Percentiles rank a stretch among this genome's conserved stretches.
Evolutionary conservation across 2,329 filamentous ascomycete genomes (phyloP).

Genomic region (Cercospora nicotianae): DNA sequence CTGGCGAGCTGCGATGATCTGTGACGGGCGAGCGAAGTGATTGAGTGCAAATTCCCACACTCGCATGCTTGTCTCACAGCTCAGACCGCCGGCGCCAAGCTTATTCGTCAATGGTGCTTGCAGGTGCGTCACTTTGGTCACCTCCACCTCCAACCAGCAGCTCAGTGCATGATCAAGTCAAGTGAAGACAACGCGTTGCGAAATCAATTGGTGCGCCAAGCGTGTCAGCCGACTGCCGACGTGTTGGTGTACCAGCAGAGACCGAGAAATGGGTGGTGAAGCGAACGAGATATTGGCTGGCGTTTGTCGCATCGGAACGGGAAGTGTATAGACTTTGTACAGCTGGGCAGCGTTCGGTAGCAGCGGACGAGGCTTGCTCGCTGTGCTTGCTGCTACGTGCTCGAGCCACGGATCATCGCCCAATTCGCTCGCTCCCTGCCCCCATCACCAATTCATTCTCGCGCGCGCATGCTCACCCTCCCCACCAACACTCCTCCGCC

Average conservation of each 20-base stretch:
- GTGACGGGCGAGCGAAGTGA: not conserved
- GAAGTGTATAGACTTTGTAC: constrained; percentile 5
- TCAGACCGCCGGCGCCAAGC: not conserved
- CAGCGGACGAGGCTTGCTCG: constrained; percentile 2
- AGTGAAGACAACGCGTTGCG: not conserved
- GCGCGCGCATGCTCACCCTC: not conserved
- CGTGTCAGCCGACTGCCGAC: not conserved
- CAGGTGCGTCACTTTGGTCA: not conserved
- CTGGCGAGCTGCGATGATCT: not conserved
- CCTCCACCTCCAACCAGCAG: not conserved
- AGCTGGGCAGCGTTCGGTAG: constrained; percentile 1
- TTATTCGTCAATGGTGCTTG: not conserved
- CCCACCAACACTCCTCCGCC: not conserved
- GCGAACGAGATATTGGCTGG: not conserved
- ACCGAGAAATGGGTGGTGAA: not conserved
- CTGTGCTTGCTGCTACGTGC: not conserved
- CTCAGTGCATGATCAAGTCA: not conserved
- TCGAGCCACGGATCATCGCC: constrained; percentile 5
- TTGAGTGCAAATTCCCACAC: not conserved
- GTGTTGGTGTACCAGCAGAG: not conserved
- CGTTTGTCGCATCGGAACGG: not conserved
- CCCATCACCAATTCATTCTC: not conserved
- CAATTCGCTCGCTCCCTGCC: not conserved
- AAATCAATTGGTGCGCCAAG: not conserved
- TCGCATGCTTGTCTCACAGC: not conserved